These are phyloP conservation scores for Penicillium simplicissimum DNA, from an alignment of 495 filamentous ascomycete species.

Conservation along the genomic window DNA sequence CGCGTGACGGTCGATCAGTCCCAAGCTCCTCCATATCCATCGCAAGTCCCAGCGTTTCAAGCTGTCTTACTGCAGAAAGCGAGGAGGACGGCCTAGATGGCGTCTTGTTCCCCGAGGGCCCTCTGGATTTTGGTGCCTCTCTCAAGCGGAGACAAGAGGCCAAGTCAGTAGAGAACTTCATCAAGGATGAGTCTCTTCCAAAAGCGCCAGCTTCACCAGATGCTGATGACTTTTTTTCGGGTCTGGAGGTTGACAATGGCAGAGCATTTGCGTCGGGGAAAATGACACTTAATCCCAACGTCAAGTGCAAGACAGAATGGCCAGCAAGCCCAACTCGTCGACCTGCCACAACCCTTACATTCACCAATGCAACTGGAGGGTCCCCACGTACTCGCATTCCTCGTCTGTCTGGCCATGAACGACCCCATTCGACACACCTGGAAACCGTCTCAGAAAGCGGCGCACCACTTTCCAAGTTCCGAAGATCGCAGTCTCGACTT, in stretches of 20 bases:
- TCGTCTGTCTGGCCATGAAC: constrained; percentile 62
- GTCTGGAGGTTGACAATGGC: constrained; percentile 81
- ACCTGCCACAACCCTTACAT: constrained; percentile 82
- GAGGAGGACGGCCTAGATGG: constrained; percentile 89
- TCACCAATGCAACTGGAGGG: constrained; percentile 64
- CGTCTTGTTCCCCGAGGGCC: constrained; percentile 78
- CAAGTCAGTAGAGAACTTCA: constrained; percentile 40
- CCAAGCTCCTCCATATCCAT: constrained; percentile 84
- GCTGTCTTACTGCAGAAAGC: constrained; percentile 88
- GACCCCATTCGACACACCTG: constrained; percentile 68
- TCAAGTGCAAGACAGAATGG: constrained; percentile 75
- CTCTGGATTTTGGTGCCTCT: constrained; percentile 74
- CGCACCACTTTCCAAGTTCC: constrained; percentile 60
- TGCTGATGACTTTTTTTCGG: constrained; percentile 83
- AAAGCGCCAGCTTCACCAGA: constrained; percentile 35
- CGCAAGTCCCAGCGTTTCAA: constrained; percentile 87
- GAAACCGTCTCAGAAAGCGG: constrained; percentile 94
- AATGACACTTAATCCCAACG: constrained; percentile 85
- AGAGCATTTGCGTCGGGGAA: constrained; percentile 79
- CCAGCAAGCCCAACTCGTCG: constrained; percentile 69
- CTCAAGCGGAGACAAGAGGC: constrained; percentile 68
- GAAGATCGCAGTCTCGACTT: constrained; percentile 64
- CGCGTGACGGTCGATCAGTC: constrained; percentile 70
- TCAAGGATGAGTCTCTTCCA: constrained; percentile 34
- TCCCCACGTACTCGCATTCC: constrained; percentile 59